phyloP scores from a whole-genome alignment of 169 alveolate genomes.

The Plasmodium vivax region DNA sequence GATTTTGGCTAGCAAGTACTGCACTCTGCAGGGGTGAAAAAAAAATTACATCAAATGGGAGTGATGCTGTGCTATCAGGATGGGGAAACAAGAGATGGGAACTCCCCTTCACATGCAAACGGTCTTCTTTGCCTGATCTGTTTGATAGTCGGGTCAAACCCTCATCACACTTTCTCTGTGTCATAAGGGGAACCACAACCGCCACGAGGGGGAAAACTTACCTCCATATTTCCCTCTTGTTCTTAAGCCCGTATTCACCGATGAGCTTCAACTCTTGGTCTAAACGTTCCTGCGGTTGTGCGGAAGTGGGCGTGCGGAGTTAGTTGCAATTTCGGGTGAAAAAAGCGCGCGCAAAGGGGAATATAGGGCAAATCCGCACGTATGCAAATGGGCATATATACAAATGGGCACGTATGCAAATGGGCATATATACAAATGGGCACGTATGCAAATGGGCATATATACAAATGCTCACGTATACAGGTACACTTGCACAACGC shows the following conservation, averaged over 20 bases:
- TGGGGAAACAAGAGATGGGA: background rate
- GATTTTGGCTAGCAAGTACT: constrained; percentile 97
- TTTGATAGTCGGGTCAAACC: background rate
- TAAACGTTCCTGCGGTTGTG: constrained; percentile 90
- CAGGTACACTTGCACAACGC: background rate
- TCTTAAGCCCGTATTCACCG: constrained; percentile 99
- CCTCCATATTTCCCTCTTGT: constrained; percentile 99
- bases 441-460: no score
- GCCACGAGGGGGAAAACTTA: background rate
- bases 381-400: no score
- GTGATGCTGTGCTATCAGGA: background rate
- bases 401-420: no score
- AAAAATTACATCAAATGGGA: background rate
- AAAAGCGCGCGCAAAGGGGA: background rate
- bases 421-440: no score
- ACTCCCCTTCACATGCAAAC: background rate
- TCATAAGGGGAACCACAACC: background rate
- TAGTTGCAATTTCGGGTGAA: background rate
- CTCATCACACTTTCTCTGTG: background rate
- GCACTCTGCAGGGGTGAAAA: constrained; percentile 88
- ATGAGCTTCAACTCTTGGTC: constrained; percentile 96
- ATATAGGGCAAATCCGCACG: background rate
- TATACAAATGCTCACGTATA: no score
- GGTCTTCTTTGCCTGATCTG: background rate
- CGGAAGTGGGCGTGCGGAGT: background rate